phyloP scores from a whole-genome alignment of 2,329 filamentous ascomycete species.

The Claviceps quebecensis region DNA sequence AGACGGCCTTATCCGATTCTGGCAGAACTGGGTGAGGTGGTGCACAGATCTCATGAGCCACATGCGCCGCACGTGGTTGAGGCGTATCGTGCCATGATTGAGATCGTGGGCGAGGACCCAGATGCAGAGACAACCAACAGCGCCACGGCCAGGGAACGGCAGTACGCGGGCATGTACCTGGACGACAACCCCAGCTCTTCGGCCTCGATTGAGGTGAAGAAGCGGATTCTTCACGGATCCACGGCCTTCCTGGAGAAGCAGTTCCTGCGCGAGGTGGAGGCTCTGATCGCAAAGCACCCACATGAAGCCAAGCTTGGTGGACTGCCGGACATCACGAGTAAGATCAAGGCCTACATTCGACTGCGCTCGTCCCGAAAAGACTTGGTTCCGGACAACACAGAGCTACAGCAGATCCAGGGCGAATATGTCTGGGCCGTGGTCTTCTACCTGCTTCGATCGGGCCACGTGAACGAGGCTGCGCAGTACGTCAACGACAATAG shows the following conservation, averaged over 20 bases:
- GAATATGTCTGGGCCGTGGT: slow-evolving; percentile 91
- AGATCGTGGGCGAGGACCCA: slow-evolving; percentile 61
- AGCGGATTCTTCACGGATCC: slow-evolving; percentile 67
- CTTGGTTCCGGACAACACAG: slow-evolving; percentile 64
- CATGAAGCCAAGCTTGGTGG: slow-evolving; percentile 82
- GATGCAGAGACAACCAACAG: slow-evolving; percentile 44
- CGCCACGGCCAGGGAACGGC: slow-evolving; percentile 57
- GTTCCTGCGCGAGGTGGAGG: slow-evolving; percentile 67
- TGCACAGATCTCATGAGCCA: slow-evolving; percentile 54
- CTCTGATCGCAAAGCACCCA: slow-evolving; percentile 66
- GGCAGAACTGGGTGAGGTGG: slow-evolving; percentile 60
- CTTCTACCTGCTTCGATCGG: slow-evolving; percentile 79
- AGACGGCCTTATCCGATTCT: slow-evolving; percentile 59
- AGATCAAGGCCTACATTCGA: slow-evolving; percentile 84
- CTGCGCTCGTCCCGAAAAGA: slow-evolving; percentile 69
- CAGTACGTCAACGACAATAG: slow-evolving; percentile 72
- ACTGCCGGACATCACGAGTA: slow-evolving; percentile 74
- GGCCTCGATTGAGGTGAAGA: slow-evolving; percentile 54
- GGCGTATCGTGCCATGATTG: slow-evolving; percentile 68
- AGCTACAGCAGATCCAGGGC: slow-evolving; percentile 64
- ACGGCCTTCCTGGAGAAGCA: slow-evolving; percentile 66
- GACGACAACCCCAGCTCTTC: slow-evolving; percentile 56
- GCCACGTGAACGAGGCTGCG: slow-evolving; percentile 70
- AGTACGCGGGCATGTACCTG: slow-evolving; percentile 64
- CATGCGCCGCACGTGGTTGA: slow-evolving; percentile 64